A percentile compares a stretch with the other conserved stretches of the same genome.
phyloP scores from a whole-genome alignment of 352 stramenopile species.

The Pythium volutum region DNA sequence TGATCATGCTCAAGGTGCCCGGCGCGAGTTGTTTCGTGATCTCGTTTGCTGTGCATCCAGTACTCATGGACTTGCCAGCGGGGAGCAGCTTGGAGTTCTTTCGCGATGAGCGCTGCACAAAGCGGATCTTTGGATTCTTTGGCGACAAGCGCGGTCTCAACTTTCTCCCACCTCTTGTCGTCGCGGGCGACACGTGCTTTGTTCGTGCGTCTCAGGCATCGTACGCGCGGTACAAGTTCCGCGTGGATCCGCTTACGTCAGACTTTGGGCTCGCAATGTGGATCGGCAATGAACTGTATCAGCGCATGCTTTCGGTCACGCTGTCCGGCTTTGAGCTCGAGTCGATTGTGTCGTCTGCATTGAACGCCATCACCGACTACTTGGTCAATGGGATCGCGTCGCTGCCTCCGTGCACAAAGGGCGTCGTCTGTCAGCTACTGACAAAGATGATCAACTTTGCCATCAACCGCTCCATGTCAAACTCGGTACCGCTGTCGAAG shows the following conservation, averaged over 20 bases:
- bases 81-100: conserved; percentile 75
- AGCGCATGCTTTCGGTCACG: conserved; percentile 44
- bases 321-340: conserved; percentile 64
- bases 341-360: conserved; percentile 44
- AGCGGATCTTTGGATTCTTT: conserved; percentile 73
- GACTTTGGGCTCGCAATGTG: conserved; percentile 75
- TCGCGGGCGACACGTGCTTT: conserved; percentile 62
- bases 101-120: conserved; percentile 52
- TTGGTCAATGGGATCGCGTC: conserved; percentile 31
- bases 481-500: conserved; percentile 56
- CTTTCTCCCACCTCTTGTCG: conserved; percentile 57
- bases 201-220: conserved; percentile 55
- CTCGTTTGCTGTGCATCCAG: conserved; percentile 77
- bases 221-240: conserved; percentile 81
- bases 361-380: conserved; percentile 52
- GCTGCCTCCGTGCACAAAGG: conserved; percentile 45
- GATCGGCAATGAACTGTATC: conserved; percentile 66
- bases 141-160: conserved; percentile 67
- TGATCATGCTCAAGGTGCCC: conserved; percentile 59
- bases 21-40: conserved; percentile 64
- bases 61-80: conserved; percentile 74
- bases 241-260: conserved; percentile 59
- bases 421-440: conserved; percentile 48
- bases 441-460: conserved; percentile 69
- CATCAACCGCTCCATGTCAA: conserved; percentile 45